phyloP scores from a whole-genome alignment of 2,329 filamentous ascomycete species.

The Dactylellina leptospora region DNA sequence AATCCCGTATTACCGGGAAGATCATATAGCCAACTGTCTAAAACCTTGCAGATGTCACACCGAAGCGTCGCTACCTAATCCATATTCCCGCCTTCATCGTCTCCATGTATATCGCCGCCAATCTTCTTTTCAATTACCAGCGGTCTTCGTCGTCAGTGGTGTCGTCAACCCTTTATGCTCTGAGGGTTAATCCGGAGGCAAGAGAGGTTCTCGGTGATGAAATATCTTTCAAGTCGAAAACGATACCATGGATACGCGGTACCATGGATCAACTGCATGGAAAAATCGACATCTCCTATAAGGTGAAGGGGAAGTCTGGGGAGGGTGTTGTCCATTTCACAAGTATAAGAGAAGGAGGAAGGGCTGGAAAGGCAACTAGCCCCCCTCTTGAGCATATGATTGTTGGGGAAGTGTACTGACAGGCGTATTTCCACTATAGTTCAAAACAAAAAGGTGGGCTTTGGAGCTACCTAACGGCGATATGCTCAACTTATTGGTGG shows the following conservation, averaged over 20 bases:
- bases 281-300: conserved; percentile 83
- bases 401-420: not conserved
- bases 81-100: conserved; percentile 82
- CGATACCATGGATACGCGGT: conserved; percentile 81
- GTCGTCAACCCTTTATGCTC: conserved; percentile 87
- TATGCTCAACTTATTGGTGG: conserved; percentile 78
- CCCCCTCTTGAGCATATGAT: not conserved
- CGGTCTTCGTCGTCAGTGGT: conserved; percentile 88
- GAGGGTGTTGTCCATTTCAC: conserved; percentile 80
- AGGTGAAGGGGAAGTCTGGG: conserved; percentile 79
- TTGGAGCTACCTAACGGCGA: conserved; percentile 72
- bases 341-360: conserved; percentile 74
- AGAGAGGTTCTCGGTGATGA: conserved; percentile 84
- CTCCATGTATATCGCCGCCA: conserved; percentile 72
- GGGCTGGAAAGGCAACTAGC: conserved; percentile 58
- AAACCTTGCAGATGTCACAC: conserved; percentile 56
- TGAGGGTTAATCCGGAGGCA: conserved; percentile 80
- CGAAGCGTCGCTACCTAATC: conserved; percentile 70
- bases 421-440: conserved; percentile 63
- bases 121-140: conserved; percentile 98
- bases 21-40: conserved; percentile 11
- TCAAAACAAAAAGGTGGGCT: conserved; percentile 91
- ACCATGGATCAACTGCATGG: conserved; percentile 95
- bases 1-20: not conserved
- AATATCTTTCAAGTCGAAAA: conserved; percentile 77